A percentile compares a stretch with the other conserved stretches of the same genome.
phyloP scores from a whole-genome alignment of 192 early-diverging fungal genomes.

The Backusella tarrabulga region DNA sequence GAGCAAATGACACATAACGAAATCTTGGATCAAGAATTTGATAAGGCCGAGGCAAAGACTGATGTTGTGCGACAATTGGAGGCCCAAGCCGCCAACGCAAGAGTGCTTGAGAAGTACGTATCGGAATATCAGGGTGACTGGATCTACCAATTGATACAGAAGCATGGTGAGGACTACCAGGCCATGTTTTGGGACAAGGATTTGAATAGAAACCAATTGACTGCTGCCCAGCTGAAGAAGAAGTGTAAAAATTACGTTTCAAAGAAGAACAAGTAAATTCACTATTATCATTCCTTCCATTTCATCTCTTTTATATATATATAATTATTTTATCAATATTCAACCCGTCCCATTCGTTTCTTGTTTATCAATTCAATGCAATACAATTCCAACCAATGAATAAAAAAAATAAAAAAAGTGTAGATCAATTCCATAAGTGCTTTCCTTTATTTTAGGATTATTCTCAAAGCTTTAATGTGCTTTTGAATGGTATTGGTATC shows the following conservation, averaged over 20 bases:
- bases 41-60: slow-evolving; percentile 42
- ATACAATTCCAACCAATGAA: no score
- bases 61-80: slow-evolving; percentile 61
- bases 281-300: background rate
- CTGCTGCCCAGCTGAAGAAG: slow-evolving; percentile 62
- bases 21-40: slow-evolving; percentile 40
- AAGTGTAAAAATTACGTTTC: slow-evolving; percentile 29
- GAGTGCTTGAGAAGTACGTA: slow-evolving; percentile 46
- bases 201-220: slow-evolving; percentile 70
- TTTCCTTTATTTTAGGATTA: no score
- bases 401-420: no score
- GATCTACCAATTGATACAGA: slow-evolving; percentile 59
- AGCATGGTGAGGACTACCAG: slow-evolving; percentile 70
- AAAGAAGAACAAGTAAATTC: background rate
- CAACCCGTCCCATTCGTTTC: no score
- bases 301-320: no score
- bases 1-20: slow-evolving; percentile 52
- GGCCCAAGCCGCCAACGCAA: slow-evolving; percentile 47
- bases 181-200: slow-evolving; percentile 79
- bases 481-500: no score
- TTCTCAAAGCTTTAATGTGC: no score
- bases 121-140: slow-evolving; percentile 56
- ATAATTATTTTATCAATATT: no score
- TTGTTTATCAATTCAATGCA: no score
- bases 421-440: no score